These are phyloP conservation scores for Fagus crenata DNA, from an alignment of 306 rosid species.

Conservation along the genomic window DNA sequence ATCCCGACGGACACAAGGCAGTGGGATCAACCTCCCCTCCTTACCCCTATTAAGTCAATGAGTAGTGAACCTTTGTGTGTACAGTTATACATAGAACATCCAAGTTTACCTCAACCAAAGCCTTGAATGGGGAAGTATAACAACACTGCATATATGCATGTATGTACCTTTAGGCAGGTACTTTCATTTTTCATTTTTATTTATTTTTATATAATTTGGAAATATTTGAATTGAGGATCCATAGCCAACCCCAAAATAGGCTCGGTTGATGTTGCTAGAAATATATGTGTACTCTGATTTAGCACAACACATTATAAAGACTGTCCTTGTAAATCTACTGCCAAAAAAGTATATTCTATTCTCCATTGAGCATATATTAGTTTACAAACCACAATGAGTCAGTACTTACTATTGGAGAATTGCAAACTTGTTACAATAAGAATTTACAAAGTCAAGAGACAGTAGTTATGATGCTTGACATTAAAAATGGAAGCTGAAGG, in stretches of 20 bases:
- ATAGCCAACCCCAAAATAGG: too few relatives aligned
- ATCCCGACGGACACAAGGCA: slow-evolving; percentile 75
- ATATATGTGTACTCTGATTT: background rate
- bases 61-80: slow-evolving; percentile 61
- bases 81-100: slow-evolving; percentile 89
- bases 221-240: background rate
- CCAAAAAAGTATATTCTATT: background rate
- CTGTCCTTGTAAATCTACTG: background rate
- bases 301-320: background rate
- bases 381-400: background rate
- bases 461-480: background rate
- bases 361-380: background rate
- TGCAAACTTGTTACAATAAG: background rate
- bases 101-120: slow-evolving; percentile 55
- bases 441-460: background rate
- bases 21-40: slow-evolving; percentile 79
- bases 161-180: slow-evolving; percentile 23
- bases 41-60: slow-evolving; percentile 72
- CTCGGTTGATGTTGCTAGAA: too few relatives aligned
- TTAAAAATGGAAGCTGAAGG: background rate
- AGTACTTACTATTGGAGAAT: background rate
- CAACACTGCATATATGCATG: background rate
- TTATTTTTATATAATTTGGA: background rate
- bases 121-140: slow-evolving; percentile 33
- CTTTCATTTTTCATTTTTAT: background rate